A percentile compares a stretch with the other conserved stretches of the same genome.
phyloP scores from a whole-genome alignment of 257 asterid genomes.

The Solanum pimpinellifolium region DNA sequence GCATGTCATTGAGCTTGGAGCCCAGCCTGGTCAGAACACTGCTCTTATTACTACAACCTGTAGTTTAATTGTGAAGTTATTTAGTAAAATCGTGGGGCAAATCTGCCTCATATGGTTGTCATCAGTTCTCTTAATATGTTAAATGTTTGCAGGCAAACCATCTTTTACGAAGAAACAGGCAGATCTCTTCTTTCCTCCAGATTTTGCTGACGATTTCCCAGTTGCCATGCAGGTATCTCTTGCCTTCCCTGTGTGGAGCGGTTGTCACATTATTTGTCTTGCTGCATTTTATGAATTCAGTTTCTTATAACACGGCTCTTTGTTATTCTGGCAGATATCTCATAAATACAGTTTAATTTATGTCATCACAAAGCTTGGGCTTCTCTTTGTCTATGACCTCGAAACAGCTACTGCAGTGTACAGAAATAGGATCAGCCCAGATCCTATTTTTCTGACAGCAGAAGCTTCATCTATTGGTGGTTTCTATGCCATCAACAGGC shows the following conservation, averaged over 20 bases:
- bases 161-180: conserved; percentile 94
- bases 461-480: conserved; percentile 96
- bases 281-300: neutral
- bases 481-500: conserved; percentile 90
- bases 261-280: neutral
- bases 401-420: conserved; percentile 94
- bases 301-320: neutral
- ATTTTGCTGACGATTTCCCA: conserved; percentile 94
- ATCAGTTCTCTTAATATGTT: neutral
- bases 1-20: conserved; percentile 97
- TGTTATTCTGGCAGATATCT: conserved; percentile 60
- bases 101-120: neutral
- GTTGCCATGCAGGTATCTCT: conserved; percentile 94
- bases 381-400: conserved; percentile 93
- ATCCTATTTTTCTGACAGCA: conserved; percentile 87
- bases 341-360: conserved; percentile 83
- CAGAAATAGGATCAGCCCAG: conserved; percentile 97
- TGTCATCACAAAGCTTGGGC: conserved; percentile 98
- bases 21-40: conserved; percentile 69
- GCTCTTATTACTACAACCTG: neutral
- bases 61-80: neutral
- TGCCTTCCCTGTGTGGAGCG: neutral
- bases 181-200: conserved; percentile 97
- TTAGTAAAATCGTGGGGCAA: neutral
- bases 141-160: conserved; percentile 58